Evolutionary conservation across 164 flowering plant species (phyloP), one percentile per base, ranked within the genome.

Genomic region (Amborella trichopoda): DNA sequence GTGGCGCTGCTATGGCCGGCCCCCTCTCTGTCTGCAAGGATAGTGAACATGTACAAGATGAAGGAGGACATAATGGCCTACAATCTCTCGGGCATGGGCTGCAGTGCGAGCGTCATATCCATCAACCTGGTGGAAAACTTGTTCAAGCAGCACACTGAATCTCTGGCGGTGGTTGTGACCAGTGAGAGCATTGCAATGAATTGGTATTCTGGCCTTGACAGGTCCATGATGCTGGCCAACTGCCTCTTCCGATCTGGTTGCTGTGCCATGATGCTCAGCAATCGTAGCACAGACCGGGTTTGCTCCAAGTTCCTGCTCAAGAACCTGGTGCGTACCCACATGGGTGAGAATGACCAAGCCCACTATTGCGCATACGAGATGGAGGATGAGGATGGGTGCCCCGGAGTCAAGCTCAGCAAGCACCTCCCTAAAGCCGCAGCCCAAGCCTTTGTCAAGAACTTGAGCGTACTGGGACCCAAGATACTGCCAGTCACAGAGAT

Each of bases 41-140:
- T 85, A 0, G 27, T 85, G 0, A 79, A 79, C 50, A 66, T 50
- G 0, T 85, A 81, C 80, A 75, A 79, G 54, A 67, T 82, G 83
- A 69, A 69, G 62, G 58, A 63, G 0, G 75, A 75, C 40, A 25
- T 81, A 1, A 77, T 69, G 48, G 54, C 58, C 2, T 78, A 50
- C 47, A 81, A 78, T 40, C 68, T 81, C 21, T 51, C 83, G 0
- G 91, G 86, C 5, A 76, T 78, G 86, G 91, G 91, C 0, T 81
- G 91, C 58, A 78, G 86, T 47, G 91, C 83, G 1, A 76, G 86
- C 55, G 18, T 76, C 3, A 55, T 78, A 4, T 63, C 83, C 19
- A 52, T 81, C 25, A 62, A 81, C 48, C 42, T 78, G 0, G 77
- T 75, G 0, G 64, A 44, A 24, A 65, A 65, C 21, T 8, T 76